Evolutionary conservation across 1,139 yeast species (phyloP).

Genomic region (Yamadazyma sp.): DNA sequence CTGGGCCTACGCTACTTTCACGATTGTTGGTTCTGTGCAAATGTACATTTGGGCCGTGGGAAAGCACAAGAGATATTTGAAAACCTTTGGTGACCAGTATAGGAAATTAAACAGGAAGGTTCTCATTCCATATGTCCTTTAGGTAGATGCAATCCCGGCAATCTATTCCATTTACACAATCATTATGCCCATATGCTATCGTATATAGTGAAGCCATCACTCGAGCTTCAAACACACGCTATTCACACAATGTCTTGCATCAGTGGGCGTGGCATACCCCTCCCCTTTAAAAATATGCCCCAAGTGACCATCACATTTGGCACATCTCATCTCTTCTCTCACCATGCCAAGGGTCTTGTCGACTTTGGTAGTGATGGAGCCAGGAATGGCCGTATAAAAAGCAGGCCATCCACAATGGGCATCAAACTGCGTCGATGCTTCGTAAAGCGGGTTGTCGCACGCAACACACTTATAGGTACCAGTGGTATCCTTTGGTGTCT

Average conservation of each 20-base stretch:
- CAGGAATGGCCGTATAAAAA: slow-evolving; percentile 85
- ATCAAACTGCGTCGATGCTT: slow-evolving; percentile 76
- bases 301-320: slow-evolving; percentile 88
- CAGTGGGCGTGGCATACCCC: slow-evolving; percentile 86
- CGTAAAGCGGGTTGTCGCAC: slow-evolving; percentile 77
- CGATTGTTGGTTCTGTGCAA: slow-evolving; percentile 69
- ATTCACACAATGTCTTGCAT: slow-evolving; percentile 93
- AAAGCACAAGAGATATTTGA: slow-evolving; percentile 65
- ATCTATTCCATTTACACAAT: too few species aligned
- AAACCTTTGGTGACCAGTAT: slow-evolving; percentile 72
- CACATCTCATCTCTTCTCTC: slow-evolving; percentile 85
- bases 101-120: slow-evolving; percentile 68
- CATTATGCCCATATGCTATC: too few species aligned
- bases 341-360: slow-evolving; percentile 74
- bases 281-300: slow-evolving; percentile 97
- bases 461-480: slow-evolving; percentile 87
- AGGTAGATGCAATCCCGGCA: too few species aligned
- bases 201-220: too few species aligned
- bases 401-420: slow-evolving; percentile 99
- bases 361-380: slow-evolving; percentile 59
- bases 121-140: slow-evolving; percentile 47
- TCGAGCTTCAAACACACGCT: slow-evolving; percentile 63
- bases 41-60: slow-evolving; percentile 80
- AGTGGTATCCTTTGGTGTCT: slow-evolving; percentile 37
- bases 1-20: slow-evolving; percentile 72